Percentiles rank a stretch among this genome's conserved stretches.
Conservation (phyloP, 352 stramenopile species). For the Phytophthora foliorum region DNA sequence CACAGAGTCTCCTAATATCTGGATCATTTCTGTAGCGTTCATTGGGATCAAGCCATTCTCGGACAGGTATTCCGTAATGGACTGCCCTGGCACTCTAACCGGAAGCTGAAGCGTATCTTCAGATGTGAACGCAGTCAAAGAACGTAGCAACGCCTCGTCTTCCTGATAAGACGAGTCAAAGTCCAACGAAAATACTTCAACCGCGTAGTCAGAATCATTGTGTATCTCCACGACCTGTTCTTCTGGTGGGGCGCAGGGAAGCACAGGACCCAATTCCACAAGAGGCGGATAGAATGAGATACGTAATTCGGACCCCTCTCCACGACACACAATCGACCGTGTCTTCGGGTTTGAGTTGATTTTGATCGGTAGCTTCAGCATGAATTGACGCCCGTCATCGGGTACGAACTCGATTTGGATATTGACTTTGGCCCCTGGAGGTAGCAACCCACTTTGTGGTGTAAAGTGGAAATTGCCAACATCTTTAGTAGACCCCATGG, state of each 20-base stretch:
- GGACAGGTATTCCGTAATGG: slow-evolving; percentile 65
- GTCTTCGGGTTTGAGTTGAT: slow-evolving; percentile 85
- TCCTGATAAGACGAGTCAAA: slow-evolving; percentile 87
- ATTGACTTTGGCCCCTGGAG: slow-evolving; percentile 83
- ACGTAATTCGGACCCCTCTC: slow-evolving; percentile 81
- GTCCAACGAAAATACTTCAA: slow-evolving; percentile 94
- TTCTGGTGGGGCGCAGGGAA: slow-evolving; percentile 71
- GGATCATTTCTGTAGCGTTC: slow-evolving; percentile 17
- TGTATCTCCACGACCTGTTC: slow-evolving; percentile 76
- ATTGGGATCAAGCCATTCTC: slow-evolving; percentile 49
- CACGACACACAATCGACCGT: slow-evolving; percentile 77
- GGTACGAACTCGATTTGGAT: slow-evolving; percentile 93
- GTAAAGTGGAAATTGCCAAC: slow-evolving; percentile 83
- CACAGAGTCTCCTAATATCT: not conserved
- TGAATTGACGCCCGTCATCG: slow-evolving; percentile 77
- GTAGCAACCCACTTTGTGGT: slow-evolving; percentile 78
- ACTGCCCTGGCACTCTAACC: slow-evolving; percentile 72
- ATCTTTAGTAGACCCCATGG: slow-evolving; percentile 87
- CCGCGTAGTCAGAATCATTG: slow-evolving; percentile 90
- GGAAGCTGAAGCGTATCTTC: slow-evolving; percentile 81
- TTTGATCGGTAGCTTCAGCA: slow-evolving; percentile 91
- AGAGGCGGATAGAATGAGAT: slow-evolving; percentile 87
- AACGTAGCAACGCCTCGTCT: slow-evolving; percentile 88
- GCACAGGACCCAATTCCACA: slow-evolving; percentile 87
- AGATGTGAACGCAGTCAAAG: slow-evolving; percentile 60